These are phyloP conservation scores for Nakaseomyces glabratus DNA, from an alignment of 1,139 yeast genomes.

Conservation along the genomic window DNA sequence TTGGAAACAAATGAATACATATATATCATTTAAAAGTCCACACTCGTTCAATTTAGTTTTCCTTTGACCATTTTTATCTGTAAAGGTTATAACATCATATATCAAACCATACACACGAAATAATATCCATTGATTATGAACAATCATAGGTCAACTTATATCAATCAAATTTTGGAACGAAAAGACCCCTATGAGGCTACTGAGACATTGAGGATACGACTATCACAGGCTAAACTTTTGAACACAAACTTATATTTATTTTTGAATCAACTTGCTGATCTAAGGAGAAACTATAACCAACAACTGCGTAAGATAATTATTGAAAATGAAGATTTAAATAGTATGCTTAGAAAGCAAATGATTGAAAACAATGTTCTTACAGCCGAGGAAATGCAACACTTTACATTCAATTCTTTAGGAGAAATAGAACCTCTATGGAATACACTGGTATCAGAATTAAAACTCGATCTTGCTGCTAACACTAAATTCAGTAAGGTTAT, in stretches of 20 bases:
- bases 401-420: slow-evolving; percentile 45
- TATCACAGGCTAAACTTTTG: slow-evolving; percentile 39
- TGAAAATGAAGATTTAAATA: slow-evolving; percentile 37
- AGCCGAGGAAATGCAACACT: slow-evolving; percentile 31
- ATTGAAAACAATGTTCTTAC: slow-evolving; percentile 31
- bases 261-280: slow-evolving; percentile 45
- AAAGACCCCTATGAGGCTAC: slow-evolving; percentile 43
- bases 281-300: slow-evolving; percentile 42
- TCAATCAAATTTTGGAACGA: slow-evolving; percentile 38
- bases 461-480: slow-evolving; percentile 45
- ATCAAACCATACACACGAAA: too few relatives aligned
- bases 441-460: slow-evolving; percentile 43
- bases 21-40: too few relatives aligned
- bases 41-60: too few relatives aligned
- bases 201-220: slow-evolving; percentile 39
- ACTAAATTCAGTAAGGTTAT: slow-evolving; percentile 44
- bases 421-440: slow-evolving; percentile 51
- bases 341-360: slow-evolving; percentile 29
- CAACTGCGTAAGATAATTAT: slow-evolving; percentile 43
- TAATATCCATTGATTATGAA: too few relatives aligned
- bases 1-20: too few relatives aligned
- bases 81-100: too few relatives aligned
- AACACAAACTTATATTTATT: slow-evolving; percentile 46
- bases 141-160: too few relatives aligned
- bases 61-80: too few relatives aligned